Percentiles rank a stretch among this genome's conserved stretches.
These are phyloP conservation scores for Perkinsela sp. DNA, from an alignment of 208 protist species.

Conservation along the genomic window DNA sequence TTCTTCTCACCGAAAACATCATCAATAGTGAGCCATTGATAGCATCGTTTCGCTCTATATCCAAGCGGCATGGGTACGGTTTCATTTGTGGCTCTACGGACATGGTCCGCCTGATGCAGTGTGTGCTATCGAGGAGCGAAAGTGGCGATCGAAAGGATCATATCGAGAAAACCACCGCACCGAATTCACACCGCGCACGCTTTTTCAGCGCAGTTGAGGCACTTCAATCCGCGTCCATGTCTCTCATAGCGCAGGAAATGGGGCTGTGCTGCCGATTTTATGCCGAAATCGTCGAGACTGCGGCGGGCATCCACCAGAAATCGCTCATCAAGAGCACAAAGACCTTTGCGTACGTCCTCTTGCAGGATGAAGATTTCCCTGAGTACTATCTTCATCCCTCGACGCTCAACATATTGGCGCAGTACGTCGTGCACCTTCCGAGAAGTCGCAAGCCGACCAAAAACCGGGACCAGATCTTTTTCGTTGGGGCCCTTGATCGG, in stretches of 20 bases:
- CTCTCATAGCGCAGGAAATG: not conserved
- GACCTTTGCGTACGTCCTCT: not conserved
- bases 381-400: not conserved
- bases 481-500: not conserved
- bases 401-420: not conserved
- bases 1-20: not conserved
- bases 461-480: not conserved
- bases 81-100: not conserved
- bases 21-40: not conserved
- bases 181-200: not conserved
- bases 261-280: not conserved
- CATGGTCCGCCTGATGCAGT: not conserved
- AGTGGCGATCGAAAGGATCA: not conserved
- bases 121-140: not conserved
- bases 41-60: not conserved
- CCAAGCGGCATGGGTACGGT: not conserved
- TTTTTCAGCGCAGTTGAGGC: not conserved
- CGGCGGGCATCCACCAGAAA: not conserved
- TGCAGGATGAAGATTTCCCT: not conserved
- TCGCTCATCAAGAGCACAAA: not conserved
- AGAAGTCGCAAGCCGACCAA: not conserved
- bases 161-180: not conserved
- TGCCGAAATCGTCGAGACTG: not conserved
- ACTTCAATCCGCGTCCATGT: not conserved
- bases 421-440: not conserved